Conservation (phyloP, 2,329 filamentous ascomycete genomes). For the Fusarium dimerum region DNA sequence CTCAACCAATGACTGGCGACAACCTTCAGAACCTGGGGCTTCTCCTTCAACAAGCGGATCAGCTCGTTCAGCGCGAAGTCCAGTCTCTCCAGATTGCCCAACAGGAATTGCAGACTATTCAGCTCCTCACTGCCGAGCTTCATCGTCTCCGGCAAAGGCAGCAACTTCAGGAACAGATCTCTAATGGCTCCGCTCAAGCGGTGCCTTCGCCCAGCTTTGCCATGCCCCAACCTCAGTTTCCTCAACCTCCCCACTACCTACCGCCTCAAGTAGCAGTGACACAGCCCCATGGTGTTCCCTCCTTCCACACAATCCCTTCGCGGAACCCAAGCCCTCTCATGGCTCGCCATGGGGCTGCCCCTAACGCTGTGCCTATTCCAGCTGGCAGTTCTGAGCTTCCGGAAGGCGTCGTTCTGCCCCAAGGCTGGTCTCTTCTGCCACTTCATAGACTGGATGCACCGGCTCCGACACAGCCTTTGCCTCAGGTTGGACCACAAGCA, state of each 20-base stretch:
- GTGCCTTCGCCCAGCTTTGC: slow-evolving; percentile 10
- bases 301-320: slow-evolving; percentile 30
- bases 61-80: slow-evolving; percentile 69
- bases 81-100: slow-evolving; percentile 62
- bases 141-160: slow-evolving; percentile 61
- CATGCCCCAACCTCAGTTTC: slow-evolving; percentile 11
- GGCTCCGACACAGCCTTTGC: slow-evolving; percentile 23
- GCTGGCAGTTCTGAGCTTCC: slow-evolving; percentile 63
- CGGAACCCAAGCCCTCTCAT: slow-evolving; percentile 44
- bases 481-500: slow-evolving; percentile 23
- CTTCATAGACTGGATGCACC: slow-evolving; percentile 54
- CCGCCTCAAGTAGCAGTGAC: slow-evolving; percentile 17
- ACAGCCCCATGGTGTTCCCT: slow-evolving; percentile 19
- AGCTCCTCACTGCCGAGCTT: slow-evolving; percentile 67
- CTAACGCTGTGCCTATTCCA: slow-evolving; percentile 53
- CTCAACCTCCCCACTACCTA: slow-evolving; percentile 17
- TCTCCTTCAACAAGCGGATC: slow-evolving; percentile 67
- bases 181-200: slow-evolving; percentile 21
- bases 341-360: slow-evolving; percentile 48
- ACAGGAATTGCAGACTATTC: slow-evolving; percentile 68
- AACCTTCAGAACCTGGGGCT: slow-evolving; percentile 51
- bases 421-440: slow-evolving; percentile 65
- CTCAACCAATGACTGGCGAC: slow-evolving; percentile 28
- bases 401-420: slow-evolving; percentile 63
- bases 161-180: slow-evolving; percentile 32